phyloP scores from a whole-genome alignment of 1,284 basidiomycete genomes.

The Cryptococcus depauperatus region DNA sequence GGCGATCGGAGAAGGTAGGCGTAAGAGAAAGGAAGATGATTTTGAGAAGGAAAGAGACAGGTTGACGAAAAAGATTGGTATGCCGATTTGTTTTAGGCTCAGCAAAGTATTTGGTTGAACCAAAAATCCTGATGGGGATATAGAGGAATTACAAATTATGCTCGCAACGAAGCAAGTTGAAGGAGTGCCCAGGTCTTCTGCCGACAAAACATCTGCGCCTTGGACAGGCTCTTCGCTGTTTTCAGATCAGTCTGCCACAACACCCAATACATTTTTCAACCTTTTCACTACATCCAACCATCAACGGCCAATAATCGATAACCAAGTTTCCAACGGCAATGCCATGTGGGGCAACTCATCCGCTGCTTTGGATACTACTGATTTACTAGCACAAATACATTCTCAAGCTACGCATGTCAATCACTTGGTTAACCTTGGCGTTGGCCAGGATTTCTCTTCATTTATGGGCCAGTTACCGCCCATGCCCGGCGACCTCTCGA shows the following conservation, averaged over 20 bases:
- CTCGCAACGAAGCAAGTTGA: conserved; percentile 6
- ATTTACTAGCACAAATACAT: neutral
- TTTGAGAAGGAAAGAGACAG: conserved; percentile 29
- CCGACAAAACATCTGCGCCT: neutral
- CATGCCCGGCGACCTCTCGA: conserved; percentile 6
- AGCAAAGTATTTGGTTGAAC: neutral
- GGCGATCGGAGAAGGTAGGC: conserved; percentile 17
- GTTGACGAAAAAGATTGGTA: conserved; percentile 33
- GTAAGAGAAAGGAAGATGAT: conserved; percentile 22
- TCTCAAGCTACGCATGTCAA: neutral
- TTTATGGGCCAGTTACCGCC: neutral
- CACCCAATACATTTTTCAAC: conserved; percentile 38
- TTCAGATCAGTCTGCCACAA: conserved; percentile 14
- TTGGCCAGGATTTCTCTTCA: neutral
- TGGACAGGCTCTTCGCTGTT: neutral
- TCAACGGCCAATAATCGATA: neutral
- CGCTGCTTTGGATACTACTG: neutral
- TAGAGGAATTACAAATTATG: conserved; percentile 27
- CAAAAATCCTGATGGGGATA: neutral
- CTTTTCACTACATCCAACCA: conserved; percentile 23
- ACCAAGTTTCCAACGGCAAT: conserved; percentile 1
- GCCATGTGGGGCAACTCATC: conserved; percentile 4
- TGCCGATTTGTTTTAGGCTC: conserved; percentile 4
- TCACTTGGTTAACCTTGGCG: neutral
- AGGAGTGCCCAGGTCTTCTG: neutral